These are phyloP conservation scores for Saccharomycopsis sp. DNA, from an alignment of 805 yeast species.

Conservation along the genomic window DNA sequence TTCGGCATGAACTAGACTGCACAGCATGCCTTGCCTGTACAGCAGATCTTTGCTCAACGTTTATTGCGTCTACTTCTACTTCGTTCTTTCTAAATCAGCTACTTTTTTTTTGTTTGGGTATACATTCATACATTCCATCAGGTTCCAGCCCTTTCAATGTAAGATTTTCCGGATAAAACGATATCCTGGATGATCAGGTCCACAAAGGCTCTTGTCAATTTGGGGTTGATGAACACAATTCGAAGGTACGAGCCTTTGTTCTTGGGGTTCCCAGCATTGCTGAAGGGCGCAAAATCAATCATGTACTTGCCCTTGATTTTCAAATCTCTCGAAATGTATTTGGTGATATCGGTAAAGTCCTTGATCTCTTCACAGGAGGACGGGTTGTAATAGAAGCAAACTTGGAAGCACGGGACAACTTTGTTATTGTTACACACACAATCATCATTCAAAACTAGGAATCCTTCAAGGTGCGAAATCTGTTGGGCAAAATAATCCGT, in stretches of 20 bases:
- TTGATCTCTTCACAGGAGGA: constrained; percentile 26
- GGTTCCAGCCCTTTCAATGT: too few relatives aligned
- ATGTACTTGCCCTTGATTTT: constrained; percentile 59
- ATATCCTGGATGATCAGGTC: constrained; percentile 12
- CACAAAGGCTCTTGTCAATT: constrained; percentile 15
- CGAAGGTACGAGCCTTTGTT: constrained; percentile 73
- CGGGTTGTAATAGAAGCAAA: constrained; percentile 68
- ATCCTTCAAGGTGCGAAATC: constrained; percentile 26
- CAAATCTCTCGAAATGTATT: constrained; percentile 50
- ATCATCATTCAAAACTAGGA: constrained; percentile 7
- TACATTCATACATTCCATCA: too few relatives aligned
- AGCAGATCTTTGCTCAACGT: too few relatives aligned
- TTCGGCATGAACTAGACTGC: too few relatives aligned
- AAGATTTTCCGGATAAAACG: too few relatives aligned
- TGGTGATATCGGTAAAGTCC: constrained; percentile 46
- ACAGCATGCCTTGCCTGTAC: too few relatives aligned
- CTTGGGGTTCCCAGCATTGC: constrained; percentile 33
- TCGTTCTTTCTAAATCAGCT: too few relatives aligned
- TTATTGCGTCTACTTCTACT: too few relatives aligned
- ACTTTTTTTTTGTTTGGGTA: too few relatives aligned
- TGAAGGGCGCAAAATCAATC: constrained; percentile 71
- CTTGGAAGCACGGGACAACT: constrained; percentile 68
- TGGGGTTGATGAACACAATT: constrained; percentile 73
- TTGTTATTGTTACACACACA: too few relatives aligned
- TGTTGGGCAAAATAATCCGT: constrained; percentile 51